Evolutionary conservation across 441 rosid species (phyloP).

Genomic region (Macaranga tanarius): DNA sequence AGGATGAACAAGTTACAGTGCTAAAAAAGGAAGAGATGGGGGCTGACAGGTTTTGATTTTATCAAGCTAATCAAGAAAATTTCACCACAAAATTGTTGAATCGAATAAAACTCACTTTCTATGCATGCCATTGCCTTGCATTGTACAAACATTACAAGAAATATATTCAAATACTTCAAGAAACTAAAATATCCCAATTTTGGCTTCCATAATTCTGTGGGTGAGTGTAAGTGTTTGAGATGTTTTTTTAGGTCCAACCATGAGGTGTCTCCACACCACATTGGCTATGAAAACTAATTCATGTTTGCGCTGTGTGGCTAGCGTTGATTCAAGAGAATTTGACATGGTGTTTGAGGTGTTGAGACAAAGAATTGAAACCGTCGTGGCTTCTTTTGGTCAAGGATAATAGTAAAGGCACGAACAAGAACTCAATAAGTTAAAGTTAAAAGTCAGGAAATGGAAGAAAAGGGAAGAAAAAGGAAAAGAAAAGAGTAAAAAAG

Average conservation of each 20-base stretch:
- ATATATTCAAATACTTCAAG: slow-evolving; percentile 7
- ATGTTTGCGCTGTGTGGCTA: too few relatives aligned
- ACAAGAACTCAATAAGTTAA: too few relatives aligned
- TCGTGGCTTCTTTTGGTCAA: too few relatives aligned
- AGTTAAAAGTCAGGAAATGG: background rate
- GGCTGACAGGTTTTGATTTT: slow-evolving; percentile 22
- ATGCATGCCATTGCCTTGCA: slow-evolving; percentile 28
- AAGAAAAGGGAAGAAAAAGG: background rate
- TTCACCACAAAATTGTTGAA: slow-evolving; percentile 20
- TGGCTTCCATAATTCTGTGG: slow-evolving; percentile 10
- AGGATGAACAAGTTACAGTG: background rate
- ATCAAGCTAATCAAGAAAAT: slow-evolving; percentile 26
- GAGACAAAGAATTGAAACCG: background rate
- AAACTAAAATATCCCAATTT: slow-evolving; percentile 29
- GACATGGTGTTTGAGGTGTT: background rate
- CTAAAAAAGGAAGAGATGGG: background rate
- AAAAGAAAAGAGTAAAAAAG: background rate
- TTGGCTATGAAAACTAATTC: too few relatives aligned
- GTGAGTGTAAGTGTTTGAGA: background rate
- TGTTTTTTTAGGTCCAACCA: too few relatives aligned
- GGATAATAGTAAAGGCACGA: too few relatives aligned
- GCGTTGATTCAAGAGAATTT: too few relatives aligned
- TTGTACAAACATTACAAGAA: slow-evolving; percentile 26
- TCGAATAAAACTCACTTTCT: slow-evolving; percentile 23
- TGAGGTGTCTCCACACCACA: too few relatives aligned